Evolutionary conservation across 2,329 filamentous ascomycete species (phyloP), one percentile per base, ranked within the genome.

Genomic region (Lachnellula cervina): DNA sequence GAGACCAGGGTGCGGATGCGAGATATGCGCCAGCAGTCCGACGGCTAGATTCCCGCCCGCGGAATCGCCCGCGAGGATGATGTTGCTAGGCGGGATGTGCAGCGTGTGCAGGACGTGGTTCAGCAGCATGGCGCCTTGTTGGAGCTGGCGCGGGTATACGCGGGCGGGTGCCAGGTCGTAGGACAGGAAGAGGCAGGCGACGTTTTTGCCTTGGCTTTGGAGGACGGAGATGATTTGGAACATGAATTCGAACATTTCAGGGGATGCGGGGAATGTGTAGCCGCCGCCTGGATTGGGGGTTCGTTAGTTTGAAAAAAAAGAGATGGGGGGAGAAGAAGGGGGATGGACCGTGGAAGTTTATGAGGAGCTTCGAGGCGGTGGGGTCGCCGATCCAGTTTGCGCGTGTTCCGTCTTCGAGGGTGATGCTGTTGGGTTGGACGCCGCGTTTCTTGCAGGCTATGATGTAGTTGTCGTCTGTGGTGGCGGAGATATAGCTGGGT

Each of bases 1-100:
- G 79, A 77, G 72, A 5, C 42, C 42, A 0, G 79, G 74, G 57
- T 84, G 82, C 0, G 83, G 80, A 63, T 86, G 83, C 0, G 76
- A 68, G 43, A 81, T 66, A 63, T 81, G 79, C 0, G 76, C 77
- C 4, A 80, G 68, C 0, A 81, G 59, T 3, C 66, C 67, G 2
- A 80, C 55, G 9, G 69, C 65, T 4, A 81, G 67, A 57, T 80
- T 79, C n/a, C 71, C 78, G 51, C 79, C 79, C 14, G 80, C 79
- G 0, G 78, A 81, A 66, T 82, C 79, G 32, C 79, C 79, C 9
- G 69, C 73, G 2, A 82, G 58, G 49, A 78, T 69, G 44, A 82
- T 74, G 60, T 73, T 56, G 7, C 37, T 38, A 17, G 62, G 63
- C 1, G 56, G 32, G 42, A 61, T 55, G n/a, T 59, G 49, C 5